Evolutionary conservation across 805 yeast genomes (phyloP), one percentile per base, ranked within the genome.

Genomic region (Ogataea naganishii): DNA sequence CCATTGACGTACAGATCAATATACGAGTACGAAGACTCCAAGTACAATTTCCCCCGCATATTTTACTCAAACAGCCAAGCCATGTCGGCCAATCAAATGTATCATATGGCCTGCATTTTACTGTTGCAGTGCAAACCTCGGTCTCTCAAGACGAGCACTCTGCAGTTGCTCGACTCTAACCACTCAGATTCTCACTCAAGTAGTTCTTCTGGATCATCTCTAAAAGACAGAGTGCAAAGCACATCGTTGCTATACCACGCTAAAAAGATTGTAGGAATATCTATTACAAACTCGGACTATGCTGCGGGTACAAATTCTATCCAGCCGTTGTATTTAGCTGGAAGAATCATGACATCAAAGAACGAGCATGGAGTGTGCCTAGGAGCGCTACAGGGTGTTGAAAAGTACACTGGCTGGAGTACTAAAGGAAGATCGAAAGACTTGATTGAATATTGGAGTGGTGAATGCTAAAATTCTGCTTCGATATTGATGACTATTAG

Each of bases 51-150:
- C 27, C 65, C 67, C 4, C 52, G 56, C 18, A 40, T 60, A 3
- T 40, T 60, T 6, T 62, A 48, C 29, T 43, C 58, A 14, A 62
- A 62, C 32, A 57, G 63, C 1, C 63, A 65, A 4, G 62, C 67
- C 0, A 56, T 61, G 9, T 59, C 64, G 4, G 50, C 64, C 3
- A 59, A 57, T 33, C 66, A 61, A 29, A 34, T 61, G 37, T 60
- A 52, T 31, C 68, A 62, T 33, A 60, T 55, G 63, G 56, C 63
- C 1, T 47, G 56, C 26, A 63, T 63, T n/a, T 31, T 62, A 14
- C 31, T 62, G 41, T 48, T 56, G 21, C 64, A 59, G 20, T 58
- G 58, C 27, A 62, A 59, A 37, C 68, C 68, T 7, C 45, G 66
- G 21, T 38, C 44, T 1, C 40, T 44, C 30, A 60, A 54, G n/a